Percentiles rank a stretch among this genome's conserved stretches.
Evolutionary conservation across 2,329 filamentous ascomycete genomes (phyloP).

Genomic region (Corinectria fuckeliana): DNA sequence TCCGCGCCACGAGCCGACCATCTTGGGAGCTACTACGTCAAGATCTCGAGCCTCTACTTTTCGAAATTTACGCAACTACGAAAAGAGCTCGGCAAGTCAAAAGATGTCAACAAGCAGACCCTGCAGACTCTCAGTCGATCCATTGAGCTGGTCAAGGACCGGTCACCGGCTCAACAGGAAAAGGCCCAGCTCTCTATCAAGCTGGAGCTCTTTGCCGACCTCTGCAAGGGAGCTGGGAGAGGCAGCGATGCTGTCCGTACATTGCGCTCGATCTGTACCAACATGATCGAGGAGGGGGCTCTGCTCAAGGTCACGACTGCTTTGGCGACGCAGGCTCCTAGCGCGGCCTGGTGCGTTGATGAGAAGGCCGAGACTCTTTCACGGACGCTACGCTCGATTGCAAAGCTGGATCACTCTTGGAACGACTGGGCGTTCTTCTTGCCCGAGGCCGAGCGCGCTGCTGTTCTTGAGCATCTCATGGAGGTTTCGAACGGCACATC

Average conservation of each 20-base stretch:
- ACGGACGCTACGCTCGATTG: constrained; percentile 64
- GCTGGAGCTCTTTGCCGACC: constrained; percentile 69
- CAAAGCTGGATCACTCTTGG: constrained; percentile 64
- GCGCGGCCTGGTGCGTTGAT: constrained; percentile 58
- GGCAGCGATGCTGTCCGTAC: constrained; percentile 64
- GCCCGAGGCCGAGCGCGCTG: constrained; percentile 58
- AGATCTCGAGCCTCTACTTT: constrained; percentile 76
- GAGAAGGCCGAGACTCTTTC: constrained; percentile 60
- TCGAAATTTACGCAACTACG: constrained; percentile 62
- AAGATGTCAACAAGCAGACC: constrained; percentile 48
- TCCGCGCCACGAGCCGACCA: constrained; percentile 42
- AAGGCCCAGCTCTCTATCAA: constrained; percentile 68
- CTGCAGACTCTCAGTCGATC: constrained; percentile 68
- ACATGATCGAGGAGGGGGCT: constrained; percentile 64
- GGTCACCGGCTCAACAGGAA: constrained; percentile 61
- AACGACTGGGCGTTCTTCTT: constrained; percentile 63
- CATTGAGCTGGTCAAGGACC: constrained; percentile 65
- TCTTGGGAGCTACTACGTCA: constrained; percentile 61
- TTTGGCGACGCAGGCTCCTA: constrained; percentile 57
- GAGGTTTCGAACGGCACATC: constrained; percentile 53
- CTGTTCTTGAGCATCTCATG: constrained; percentile 67
- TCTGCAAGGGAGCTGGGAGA: constrained; percentile 60
- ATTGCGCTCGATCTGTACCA: constrained; percentile 66
- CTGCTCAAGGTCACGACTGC: constrained; percentile 59
- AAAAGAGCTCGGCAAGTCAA: constrained; percentile 49